Conservation (phyloP, 768 basidiomycete genomes). For the Russula compacta region DNA sequence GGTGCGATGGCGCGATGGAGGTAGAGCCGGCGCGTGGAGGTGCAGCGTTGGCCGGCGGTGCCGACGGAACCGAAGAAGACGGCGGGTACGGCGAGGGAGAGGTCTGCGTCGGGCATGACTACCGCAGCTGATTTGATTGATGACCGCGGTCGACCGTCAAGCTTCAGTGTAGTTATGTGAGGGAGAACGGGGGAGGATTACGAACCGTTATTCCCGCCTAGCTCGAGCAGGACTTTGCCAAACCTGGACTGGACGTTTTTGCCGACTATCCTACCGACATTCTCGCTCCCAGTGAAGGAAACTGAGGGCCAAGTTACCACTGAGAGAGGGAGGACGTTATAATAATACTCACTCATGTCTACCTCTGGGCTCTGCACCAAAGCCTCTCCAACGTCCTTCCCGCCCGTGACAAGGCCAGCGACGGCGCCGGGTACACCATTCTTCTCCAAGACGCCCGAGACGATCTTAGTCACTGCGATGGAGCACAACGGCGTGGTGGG, state of each 20-base stretch:
- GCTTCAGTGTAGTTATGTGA: neutral
- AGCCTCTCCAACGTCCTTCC: constrained; percentile 68
- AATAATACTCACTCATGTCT: constrained; percentile 53
- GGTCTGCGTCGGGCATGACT: constrained; percentile 89
- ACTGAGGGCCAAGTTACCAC: constrained; percentile 37
- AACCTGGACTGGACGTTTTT: constrained; percentile 78
- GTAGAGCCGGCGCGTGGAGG: constrained; percentile 84
- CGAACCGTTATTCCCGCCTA: constrained; percentile 93
- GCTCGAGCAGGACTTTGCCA: constrained; percentile 82
- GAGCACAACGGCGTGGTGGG: constrained; percentile 81
- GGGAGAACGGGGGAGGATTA: neutral
- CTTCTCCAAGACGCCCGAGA: constrained; percentile 68
- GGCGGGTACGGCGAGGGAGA: constrained; percentile 79
- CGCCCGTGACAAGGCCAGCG: constrained; percentile 77
- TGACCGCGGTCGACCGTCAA: neutral
- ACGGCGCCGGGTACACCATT: constrained; percentile 82
- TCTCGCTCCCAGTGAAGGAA: constrained; percentile 92
- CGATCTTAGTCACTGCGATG: constrained; percentile 84
- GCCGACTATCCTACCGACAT: constrained; percentile 81
- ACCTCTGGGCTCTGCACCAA: constrained; percentile 66
- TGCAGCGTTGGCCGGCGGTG: constrained; percentile 69
- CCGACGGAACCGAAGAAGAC: constrained; percentile 94
- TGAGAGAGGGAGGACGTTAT: neutral
- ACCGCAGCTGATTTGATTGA: constrained; percentile 57
- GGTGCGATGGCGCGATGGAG: constrained; percentile 74